These are phyloP conservation scores for Lasiodiplodia sp. DNA, from an alignment of 2,329 filamentous ascomycete species.

Conservation along the genomic window DNA sequence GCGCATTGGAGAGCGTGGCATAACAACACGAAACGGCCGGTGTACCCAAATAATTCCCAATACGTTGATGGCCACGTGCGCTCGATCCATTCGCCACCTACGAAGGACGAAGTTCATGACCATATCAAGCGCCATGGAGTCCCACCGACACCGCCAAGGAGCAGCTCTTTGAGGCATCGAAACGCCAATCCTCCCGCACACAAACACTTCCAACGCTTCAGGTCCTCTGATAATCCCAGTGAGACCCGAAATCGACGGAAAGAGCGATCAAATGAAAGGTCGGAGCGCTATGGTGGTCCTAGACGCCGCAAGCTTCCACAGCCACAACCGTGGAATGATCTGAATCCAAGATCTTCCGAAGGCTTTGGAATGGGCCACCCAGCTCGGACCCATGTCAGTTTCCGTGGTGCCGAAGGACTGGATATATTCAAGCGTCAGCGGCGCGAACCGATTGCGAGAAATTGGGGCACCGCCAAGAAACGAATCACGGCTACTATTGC, in stretches of 20 bases:
- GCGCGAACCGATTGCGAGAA: constrained; percentile 72
- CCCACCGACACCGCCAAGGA: constrained; percentile 9
- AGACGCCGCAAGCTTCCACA: constrained; percentile 13
- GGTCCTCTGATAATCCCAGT: background rate
- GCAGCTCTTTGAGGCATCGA: constrained; percentile 22
- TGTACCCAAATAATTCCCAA: background rate
- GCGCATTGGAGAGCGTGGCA: constrained; percentile 27
- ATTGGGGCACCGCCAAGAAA: constrained; percentile 74
- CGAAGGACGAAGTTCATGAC: constrained; percentile 4
- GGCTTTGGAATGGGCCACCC: constrained; percentile 32
- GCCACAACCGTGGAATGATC: background rate
- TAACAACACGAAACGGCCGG: constrained; percentile 8
- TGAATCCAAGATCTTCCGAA: background rate
- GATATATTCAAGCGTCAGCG: constrained; percentile 52
- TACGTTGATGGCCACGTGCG: background rate
- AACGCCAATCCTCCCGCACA: constrained; percentile 31
- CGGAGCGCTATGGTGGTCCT: background rate
- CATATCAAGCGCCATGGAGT: constrained; percentile 9
- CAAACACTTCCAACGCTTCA: background rate
- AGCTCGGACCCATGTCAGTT: constrained; percentile 46
- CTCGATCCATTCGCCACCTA: background rate
- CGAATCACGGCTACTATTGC: constrained; percentile 72
- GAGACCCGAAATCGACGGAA: constrained; percentile 6
- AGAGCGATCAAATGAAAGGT: constrained; percentile 10
- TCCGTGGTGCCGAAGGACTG: constrained; percentile 38